A percentile compares a stretch with the other conserved stretches of the same genome.
Evolutionary conservation across 208 protist genomes (phyloP).

Genomic region (Jaenimonas drosophilae): DNA sequence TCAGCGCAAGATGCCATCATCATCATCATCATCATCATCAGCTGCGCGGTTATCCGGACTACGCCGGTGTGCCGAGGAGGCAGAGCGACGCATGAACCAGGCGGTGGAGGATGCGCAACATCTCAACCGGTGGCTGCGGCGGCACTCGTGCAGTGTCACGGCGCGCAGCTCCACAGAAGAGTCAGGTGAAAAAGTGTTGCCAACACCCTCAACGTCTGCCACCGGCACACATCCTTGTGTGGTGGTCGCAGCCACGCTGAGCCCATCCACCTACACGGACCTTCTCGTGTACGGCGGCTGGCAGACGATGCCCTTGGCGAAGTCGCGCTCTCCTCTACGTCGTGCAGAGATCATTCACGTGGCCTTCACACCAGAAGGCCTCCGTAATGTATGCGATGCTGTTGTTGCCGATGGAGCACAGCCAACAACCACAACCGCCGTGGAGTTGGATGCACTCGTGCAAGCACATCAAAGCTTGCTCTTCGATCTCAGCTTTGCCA

Average conservation of each 20-base stretch:
- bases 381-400: background rate
- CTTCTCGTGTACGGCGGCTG: background rate
- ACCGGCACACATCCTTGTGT: too few species aligned
- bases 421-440: background rate
- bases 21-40: too few species aligned
- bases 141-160: too few species aligned
- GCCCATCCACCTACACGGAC: background rate
- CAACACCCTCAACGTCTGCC: too few species aligned
- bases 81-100: too few species aligned
- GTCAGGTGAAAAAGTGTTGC: too few species aligned
- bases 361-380: background rate
- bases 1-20: too few species aligned
- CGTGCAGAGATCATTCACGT: background rate
- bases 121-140: too few species aligned
- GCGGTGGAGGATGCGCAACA: too few species aligned
- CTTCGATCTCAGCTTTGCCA: background rate
- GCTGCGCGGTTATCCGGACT: too few species aligned
- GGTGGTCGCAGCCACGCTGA: background rate
- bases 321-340: background rate
- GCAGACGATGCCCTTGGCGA: background rate
- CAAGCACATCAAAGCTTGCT: background rate
- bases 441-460: background rate
- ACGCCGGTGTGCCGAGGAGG: too few species aligned
- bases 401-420: background rate
- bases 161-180: too few species aligned